Evolutionary conservation across 2,329 filamentous ascomycete genomes (phyloP), one percentile per base, ranked within the genome.

Genomic region (Colletotrichum sp.): DNA sequence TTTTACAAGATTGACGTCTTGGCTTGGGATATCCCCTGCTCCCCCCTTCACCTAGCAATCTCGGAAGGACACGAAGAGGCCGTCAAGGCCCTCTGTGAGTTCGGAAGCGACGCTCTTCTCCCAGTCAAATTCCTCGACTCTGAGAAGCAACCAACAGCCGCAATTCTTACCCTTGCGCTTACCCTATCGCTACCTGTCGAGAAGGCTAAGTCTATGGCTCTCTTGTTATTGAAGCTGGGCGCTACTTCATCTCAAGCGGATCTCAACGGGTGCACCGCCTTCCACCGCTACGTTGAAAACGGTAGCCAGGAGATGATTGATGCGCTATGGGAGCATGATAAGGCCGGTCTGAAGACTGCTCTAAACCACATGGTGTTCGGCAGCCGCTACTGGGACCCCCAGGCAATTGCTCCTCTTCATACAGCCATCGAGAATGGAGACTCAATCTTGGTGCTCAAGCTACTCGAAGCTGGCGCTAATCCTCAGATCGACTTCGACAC

Each of bases 41-140:
- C 93, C 14, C 92, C 95, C 2, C 87, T 98, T 7, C 95, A 98
- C 82, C 89, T 96, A 32, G 95, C 95, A 9, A 95, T 98, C 76
- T 83, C 95, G 2, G 91, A 92, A 75, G 95, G 95, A 0, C 93
- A 96, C 78, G 86, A 90, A 30, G 89, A 93, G 6, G 90, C 92
- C 13, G 94, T 96, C 16, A 91, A 93, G 73, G 83, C 92, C 28
- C 89, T 98, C 8, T 93, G 94, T 68, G 87, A 92, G 60, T 97
- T 95, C 80, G 95, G 95, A 9, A 95, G 95, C 6, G 95, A 98
- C 82, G 89, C 94, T 1, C 86, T 96, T 18, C 86, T 95, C 26
- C 95, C 95, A 0, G 88, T 97, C 81, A 96, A 96, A 83, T 88
- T 94, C 30, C 80, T 90, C 12, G 83, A 88, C 72, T 83, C 85